Evolutionary conservation across 2,329 filamentous ascomycete species (phyloP), one percentile per base, ranked within the genome.

Genomic region (Trichoderma koningiopsis): DNA sequence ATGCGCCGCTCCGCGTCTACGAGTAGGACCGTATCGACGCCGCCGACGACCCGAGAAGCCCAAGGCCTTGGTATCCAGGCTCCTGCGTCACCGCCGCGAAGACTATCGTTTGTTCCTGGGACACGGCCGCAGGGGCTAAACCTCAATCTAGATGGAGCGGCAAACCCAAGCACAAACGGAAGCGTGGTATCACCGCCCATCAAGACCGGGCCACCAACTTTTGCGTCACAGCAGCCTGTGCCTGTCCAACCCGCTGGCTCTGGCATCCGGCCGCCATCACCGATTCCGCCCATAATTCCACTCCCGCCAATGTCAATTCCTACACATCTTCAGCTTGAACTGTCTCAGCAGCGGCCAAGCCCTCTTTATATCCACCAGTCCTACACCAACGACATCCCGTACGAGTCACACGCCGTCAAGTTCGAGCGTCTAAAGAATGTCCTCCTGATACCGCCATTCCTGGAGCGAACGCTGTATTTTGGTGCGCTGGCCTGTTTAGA

Each of bases 391-490:
- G 88, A 90, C 68, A 81, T 83, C 29, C 93, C 94, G 0, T 98
- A 97, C 79, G 96, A 99, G 79, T 97, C 94, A 4, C 95, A 93
- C 27, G 91, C 91, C 35, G 88, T 97, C 75, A 98, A 98, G 78
- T 92, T 98, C 70, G 93, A 98, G 78, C 89, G 96, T 49, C 84
- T 99, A 14, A 87, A 93, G 72, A 98, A 98, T 77, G 96, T 97
- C 71, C 81, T 99, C 6, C 83, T 94, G 31, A 82, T 99, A 4
- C 94, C 95, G 0, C 87, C 89, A 0, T 92, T 91, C 71, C 85
- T 99, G 5, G 96, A 99, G 80, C 87, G 91, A 57, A 91, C 94
- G 0, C 86, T 99, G 6, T 89, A 90, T 70, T 98, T 99, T 80
- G 96, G 96, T 7, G 90, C 92, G 0, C 81, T 98, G 40, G 94